Percentiles rank a stretch among this genome's conserved stretches.
These are phyloP conservation scores for Chenopodium album DNA, from an alignment of 148 eudicot species.

Conservation along the genomic window DNA sequence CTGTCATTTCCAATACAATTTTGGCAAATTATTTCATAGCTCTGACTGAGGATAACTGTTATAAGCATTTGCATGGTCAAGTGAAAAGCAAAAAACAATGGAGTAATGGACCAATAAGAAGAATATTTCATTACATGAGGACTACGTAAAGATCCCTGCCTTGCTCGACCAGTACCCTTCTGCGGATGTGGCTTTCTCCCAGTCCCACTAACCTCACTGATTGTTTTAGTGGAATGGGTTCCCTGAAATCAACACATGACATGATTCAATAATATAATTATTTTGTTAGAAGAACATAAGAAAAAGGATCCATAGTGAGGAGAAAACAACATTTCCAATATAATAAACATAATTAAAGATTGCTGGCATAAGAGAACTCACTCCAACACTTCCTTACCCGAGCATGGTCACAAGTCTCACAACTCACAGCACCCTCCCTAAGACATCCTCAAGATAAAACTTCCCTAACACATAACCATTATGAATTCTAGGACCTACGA, in stretches of 20 bases:
- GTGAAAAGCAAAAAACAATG: background rate
- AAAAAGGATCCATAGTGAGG: background rate
- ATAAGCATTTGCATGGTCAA: background rate
- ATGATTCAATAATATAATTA: slow-evolving; percentile 5
- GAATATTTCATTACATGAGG: slow-evolving; percentile 53
- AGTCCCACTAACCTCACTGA: slow-evolving; percentile 97
- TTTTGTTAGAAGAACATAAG: background rate
- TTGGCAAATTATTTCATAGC: background rate
- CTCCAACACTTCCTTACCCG: background rate
- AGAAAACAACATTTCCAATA: background rate
- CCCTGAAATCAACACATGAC: slow-evolving; percentile 48
- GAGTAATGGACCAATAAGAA: background rate
- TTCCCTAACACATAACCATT: background rate
- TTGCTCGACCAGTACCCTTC: slow-evolving; percentile 87
- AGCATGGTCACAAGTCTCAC: background rate
- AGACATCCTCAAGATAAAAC: background rate
- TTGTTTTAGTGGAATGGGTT: slow-evolving; percentile 94
- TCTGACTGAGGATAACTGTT: background rate
- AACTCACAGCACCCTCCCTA: background rate
- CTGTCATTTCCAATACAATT: slow-evolving; percentile 41
- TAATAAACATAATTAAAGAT: background rate
- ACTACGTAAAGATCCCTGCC: slow-evolving; percentile 86
- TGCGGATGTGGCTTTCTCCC: slow-evolving; percentile 87
- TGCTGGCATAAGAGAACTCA: background rate
- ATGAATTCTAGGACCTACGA: background rate